These are phyloP conservation scores for Sarocladium strictum DNA, from an alignment of 2,329 filamentous ascomycete species.

Conservation along the genomic window DNA sequence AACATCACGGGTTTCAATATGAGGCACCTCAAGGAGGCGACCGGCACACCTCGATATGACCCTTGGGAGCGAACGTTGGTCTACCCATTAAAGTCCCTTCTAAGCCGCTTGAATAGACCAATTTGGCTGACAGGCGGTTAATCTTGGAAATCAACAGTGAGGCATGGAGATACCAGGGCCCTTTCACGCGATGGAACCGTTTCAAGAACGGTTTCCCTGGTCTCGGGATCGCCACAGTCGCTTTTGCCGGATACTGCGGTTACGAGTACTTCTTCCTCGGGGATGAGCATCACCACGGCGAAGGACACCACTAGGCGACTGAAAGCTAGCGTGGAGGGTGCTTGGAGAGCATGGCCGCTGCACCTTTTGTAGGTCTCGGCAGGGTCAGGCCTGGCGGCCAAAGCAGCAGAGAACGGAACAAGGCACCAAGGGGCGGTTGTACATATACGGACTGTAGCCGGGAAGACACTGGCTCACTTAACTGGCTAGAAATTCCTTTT, in stretches of 20 bases:
- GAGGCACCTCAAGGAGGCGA: constrained; percentile 68
- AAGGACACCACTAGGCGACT: constrained; percentile 29
- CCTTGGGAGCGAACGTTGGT: constrained; percentile 62
- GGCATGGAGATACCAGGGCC: constrained; percentile 88
- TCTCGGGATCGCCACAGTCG: constrained; percentile 84
- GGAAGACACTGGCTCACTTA: not conserved
- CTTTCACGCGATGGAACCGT: constrained; percentile 82
- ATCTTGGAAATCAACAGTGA: constrained; percentile 53
- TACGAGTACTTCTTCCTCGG: constrained; percentile 85
- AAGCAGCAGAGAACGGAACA: constrained; percentile 3
- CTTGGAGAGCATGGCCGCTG: too few species aligned
- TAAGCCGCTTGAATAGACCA: too few species aligned
- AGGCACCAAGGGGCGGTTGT: constrained; percentile 20
- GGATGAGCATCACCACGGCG: constrained; percentile 56
- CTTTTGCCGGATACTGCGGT: constrained; percentile 82
- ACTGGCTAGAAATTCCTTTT: constrained; percentile 5
- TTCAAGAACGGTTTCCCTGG: constrained; percentile 85
- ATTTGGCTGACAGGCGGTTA: not conserved
- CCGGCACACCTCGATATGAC: constrained; percentile 57
- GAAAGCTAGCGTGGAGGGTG: not conserved
- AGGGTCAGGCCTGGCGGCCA: too few species aligned
- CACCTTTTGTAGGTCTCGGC: too few species aligned
- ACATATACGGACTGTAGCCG: constrained; percentile 26
- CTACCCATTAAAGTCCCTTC: not conserved
- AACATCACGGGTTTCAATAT: constrained; percentile 93